These are phyloP conservation scores for Sabuloglossum arenarium DNA, from an alignment of 495 filamentous ascomycete species.

Conservation along the genomic window DNA sequence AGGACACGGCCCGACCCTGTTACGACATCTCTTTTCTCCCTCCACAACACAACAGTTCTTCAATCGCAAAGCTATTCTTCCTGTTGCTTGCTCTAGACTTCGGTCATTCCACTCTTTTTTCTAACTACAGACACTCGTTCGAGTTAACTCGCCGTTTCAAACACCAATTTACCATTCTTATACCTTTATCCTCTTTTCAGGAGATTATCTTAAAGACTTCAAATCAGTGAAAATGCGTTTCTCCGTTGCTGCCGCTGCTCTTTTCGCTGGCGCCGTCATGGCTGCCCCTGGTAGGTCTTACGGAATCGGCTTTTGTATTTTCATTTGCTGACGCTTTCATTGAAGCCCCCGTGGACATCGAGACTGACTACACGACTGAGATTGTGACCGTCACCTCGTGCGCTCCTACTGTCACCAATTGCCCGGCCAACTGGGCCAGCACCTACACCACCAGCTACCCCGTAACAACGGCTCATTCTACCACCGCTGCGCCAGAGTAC, in stretches of 20 bases:
- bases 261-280: slow-evolving; percentile 5
- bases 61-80: neutral
- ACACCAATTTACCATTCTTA: too few species aligned
- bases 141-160: neutral
- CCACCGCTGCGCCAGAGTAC: slow-evolving; percentile 3
- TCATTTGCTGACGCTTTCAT: neutral
- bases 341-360: neutral
- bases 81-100: slow-evolving; percentile 5
- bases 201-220: neutral
- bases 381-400: slow-evolving; percentile 14
- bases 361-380: slow-evolving; percentile 4
- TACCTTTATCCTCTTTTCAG: neutral
- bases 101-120: slow-evolving; percentile 10
- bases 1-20: neutral
- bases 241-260: slow-evolving; percentile 2
- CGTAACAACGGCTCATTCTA: too few species aligned
- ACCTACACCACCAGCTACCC: slow-evolving; percentile 3
- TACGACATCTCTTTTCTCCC: neutral
- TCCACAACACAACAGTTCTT: neutral
- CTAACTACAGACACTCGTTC: slow-evolving; percentile 6
- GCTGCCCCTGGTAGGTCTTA: neutral
- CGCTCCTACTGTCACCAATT: slow-evolving; percentile 27
- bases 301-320: neutral
- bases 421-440: slow-evolving; percentile 17
- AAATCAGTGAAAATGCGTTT: slow-evolving; percentile 7